Conservation (phyloP, 768 basidiomycete species). For the Fomitopsis pulvina region DNA sequence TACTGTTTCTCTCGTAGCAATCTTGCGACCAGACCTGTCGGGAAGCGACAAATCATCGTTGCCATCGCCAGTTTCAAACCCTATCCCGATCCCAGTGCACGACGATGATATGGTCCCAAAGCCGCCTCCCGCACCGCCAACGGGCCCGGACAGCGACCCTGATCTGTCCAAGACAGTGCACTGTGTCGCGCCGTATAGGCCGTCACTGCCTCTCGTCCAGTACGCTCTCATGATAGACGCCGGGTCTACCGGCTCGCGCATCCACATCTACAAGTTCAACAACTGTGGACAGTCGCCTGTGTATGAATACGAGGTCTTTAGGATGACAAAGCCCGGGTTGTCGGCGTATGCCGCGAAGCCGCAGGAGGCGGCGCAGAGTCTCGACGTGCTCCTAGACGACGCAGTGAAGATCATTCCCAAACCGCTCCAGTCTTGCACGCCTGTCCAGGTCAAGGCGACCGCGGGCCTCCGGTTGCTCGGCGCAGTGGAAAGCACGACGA, state of each 20-base stretch:
- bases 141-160: slow-evolving; percentile 66
- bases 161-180: slow-evolving; percentile 66
- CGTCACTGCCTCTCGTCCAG: slow-evolving; percentile 59
- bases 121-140: slow-evolving; percentile 27
- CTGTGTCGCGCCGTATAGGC: slow-evolving; percentile 53
- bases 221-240: slow-evolving; percentile 98
- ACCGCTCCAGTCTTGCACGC: slow-evolving; percentile 62
- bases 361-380: slow-evolving; percentile 63
- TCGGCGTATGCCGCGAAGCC: slow-evolving; percentile 57
- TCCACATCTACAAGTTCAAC: slow-evolving; percentile 99
- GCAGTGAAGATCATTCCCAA: slow-evolving; percentile 75
- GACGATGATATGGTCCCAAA: slow-evolving; percentile 7
- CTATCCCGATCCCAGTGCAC: not conserved
- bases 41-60: slow-evolving; percentile 5
- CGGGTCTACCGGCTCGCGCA: slow-evolving; percentile 93
- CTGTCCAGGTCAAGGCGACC: slow-evolving; percentile 88
- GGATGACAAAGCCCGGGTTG: slow-evolving; percentile 73
- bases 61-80: slow-evolving; percentile 9
- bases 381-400: slow-evolving; percentile 76
- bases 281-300: slow-evolving; percentile 69
- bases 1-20: slow-evolving; percentile 2
- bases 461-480: slow-evolving; percentile 80
- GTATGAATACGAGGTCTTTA: slow-evolving; percentile 94
- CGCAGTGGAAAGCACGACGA: slow-evolving; percentile 51
- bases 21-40: slow-evolving; percentile 7